phyloP scores from a whole-genome alignment of 805 yeast species.

The Ogataea henricii region DNA sequence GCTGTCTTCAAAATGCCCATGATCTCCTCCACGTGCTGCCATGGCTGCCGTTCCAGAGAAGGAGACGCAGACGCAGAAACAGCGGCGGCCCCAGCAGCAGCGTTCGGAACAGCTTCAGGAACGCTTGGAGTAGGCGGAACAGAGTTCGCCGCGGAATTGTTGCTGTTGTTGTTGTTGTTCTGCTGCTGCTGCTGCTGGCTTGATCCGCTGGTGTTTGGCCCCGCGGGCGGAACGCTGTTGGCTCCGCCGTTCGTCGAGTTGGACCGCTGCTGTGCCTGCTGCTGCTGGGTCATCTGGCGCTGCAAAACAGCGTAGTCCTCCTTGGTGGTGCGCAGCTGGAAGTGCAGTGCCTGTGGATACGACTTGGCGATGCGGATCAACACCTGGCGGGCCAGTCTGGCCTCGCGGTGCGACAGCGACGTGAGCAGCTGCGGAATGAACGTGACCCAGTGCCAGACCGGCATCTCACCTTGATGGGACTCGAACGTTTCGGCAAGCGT shows the following conservation, averaged over 20 bases:
- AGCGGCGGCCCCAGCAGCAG: not conserved
- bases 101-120: slow-evolving; percentile 3
- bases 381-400: slow-evolving; percentile 82
- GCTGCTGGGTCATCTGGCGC: slow-evolving; percentile 54
- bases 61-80: slow-evolving; percentile 6
- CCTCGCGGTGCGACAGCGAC: slow-evolving; percentile 88
- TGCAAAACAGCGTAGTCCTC: slow-evolving; percentile 91
- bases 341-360: slow-evolving; percentile 96
- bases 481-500: slow-evolving; percentile 86
- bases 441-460: slow-evolving; percentile 99
- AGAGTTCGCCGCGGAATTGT: slow-evolving; percentile 3
- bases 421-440: slow-evolving; percentile 93
- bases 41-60: slow-evolving; percentile 57
- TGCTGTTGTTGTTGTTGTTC: too few species aligned
- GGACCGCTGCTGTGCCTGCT: slow-evolving; percentile 34
- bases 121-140: slow-evolving; percentile 16
- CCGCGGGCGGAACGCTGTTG: not conserved
- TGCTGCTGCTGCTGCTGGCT: not conserved
- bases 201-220: not conserved
- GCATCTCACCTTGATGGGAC: slow-evolving; percentile 90
- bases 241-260: slow-evolving; percentile 12
- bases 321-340: slow-evolving; percentile 91
- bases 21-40: slow-evolving; percentile 90
- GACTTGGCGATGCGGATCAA: slow-evolving; percentile 91
- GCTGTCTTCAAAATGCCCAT: slow-evolving; percentile 96